Conservation (phyloP, 345 rosid genomes). For the Diplotaxis tenuifolia region DNA sequence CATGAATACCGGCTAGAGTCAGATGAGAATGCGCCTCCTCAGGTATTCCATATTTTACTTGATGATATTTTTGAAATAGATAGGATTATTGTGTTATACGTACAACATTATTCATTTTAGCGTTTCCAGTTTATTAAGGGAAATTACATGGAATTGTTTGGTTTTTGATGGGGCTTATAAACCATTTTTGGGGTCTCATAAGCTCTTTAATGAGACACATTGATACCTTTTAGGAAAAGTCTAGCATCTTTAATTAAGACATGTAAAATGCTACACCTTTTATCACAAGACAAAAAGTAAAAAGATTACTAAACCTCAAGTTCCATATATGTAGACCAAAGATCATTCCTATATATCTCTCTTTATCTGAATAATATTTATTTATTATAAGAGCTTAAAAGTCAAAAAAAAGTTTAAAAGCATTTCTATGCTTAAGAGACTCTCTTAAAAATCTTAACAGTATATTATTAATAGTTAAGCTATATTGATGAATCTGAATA, state of each 20-base stretch:
- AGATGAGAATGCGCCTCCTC: constrained; percentile 91
- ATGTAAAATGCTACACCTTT: constrained; percentile 32
- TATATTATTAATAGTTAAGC: not conserved
- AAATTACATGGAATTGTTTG: not conserved
- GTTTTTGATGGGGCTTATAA: constrained; percentile 20
- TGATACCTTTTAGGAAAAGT: constrained; percentile 32
- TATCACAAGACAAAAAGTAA: constrained; percentile 21
- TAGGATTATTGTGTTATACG: not conserved
- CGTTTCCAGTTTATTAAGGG: not conserved
- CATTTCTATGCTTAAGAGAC: not conserved
- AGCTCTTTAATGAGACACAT: constrained; percentile 29
- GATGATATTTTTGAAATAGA: not conserved
- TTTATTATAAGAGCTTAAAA: not conserved
- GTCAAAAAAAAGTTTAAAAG: not conserved
- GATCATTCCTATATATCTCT: constrained; percentile 10
- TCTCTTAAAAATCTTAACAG: not conserved
- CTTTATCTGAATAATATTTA: not conserved
- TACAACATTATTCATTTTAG: not conserved
- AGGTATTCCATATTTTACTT: constrained; percentile 49
- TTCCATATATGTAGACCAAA: constrained; percentile 32
- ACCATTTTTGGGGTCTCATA: constrained; percentile 15
- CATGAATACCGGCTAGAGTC: constrained; percentile 95
- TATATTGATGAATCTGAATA: not conserved
- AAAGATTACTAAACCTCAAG: constrained; percentile 25
- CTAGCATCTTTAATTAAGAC: constrained; percentile 27